Evolutionary conservation across 257 asterid species (phyloP).

Genomic region (Gynochthodes officinalis): DNA sequence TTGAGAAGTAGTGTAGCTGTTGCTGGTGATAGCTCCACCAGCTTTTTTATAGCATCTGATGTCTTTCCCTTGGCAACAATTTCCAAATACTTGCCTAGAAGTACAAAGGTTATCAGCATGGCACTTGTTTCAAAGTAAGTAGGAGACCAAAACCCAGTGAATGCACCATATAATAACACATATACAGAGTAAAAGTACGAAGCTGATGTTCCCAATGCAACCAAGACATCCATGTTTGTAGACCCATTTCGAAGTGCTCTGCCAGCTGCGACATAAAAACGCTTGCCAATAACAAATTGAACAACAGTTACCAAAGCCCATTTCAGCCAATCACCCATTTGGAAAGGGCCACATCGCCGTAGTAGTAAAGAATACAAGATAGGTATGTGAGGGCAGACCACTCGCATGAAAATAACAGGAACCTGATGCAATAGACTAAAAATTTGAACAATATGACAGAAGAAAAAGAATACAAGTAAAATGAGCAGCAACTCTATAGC

Average conservation of each 20-base stretch:
- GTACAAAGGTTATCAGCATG: conserved; percentile 94
- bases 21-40: conserved; percentile 93
- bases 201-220: conserved; percentile 95
- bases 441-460: conserved; percentile 7
- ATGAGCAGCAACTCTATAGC: not conserved
- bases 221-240: conserved; percentile 98
- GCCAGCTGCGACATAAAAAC: conserved; percentile 93
- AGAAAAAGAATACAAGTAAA: not conserved
- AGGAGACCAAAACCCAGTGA: conserved; percentile 89
- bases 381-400: conserved; percentile 92
- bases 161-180: conserved; percentile 84
- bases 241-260: conserved; percentile 98
- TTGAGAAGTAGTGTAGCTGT: conserved; percentile 69
- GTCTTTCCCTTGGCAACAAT: conserved; percentile 96
- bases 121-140: conserved; percentile 98
- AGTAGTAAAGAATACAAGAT: conserved; percentile 71
- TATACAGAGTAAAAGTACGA: conserved; percentile 90
- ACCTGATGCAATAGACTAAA: conserved; percentile 46
- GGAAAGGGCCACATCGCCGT: conserved; percentile 92
- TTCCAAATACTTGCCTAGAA: conserved; percentile 91
- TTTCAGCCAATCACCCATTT: conserved; percentile 96
- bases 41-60: conserved; percentile 94
- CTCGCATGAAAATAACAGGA: conserved; percentile 85
- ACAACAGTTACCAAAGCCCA: conserved; percentile 85
- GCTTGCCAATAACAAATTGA: conserved; percentile 93